These are phyloP conservation scores for Kwoniella newhampshirensis DNA, from an alignment of 768 basidiomycete genomes.

Conservation along the genomic window DNA sequence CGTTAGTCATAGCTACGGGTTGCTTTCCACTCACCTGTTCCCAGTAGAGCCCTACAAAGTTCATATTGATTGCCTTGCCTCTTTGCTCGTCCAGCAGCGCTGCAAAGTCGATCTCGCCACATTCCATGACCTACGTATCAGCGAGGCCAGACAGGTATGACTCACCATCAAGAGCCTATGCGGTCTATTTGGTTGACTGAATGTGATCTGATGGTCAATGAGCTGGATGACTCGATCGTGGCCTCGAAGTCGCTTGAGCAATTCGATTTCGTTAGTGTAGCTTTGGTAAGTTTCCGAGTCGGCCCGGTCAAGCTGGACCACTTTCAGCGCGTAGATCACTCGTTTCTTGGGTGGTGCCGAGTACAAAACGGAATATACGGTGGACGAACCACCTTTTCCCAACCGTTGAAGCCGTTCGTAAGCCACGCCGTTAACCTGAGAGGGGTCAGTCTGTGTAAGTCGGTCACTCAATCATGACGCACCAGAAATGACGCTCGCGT, in stretches of 20 bases:
- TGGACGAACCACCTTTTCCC: slow-evolving; percentile 92
- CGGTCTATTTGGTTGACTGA: slow-evolving; percentile 62
- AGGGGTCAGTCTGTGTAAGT: slow-evolving; percentile 2
- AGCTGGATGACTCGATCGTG: slow-evolving; percentile 88
- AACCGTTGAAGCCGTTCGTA: slow-evolving; percentile 86
- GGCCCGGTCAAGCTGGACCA: slow-evolving; percentile 82
- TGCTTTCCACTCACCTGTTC: slow-evolving; percentile 68
- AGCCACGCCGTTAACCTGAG: slow-evolving; percentile 70
- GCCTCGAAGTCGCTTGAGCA: slow-evolving; percentile 89
- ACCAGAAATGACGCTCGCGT: slow-evolving; percentile 33
- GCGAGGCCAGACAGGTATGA: not conserved
- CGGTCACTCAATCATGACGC: not conserved
- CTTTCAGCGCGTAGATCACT: slow-evolving; percentile 86
- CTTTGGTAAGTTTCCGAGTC: slow-evolving; percentile 85
- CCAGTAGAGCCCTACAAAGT: slow-evolving; percentile 95
- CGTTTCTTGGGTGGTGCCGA: slow-evolving; percentile 57
- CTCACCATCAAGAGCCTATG: slow-evolving; percentile 63
- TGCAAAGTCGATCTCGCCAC: slow-evolving; percentile 89
- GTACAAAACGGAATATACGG: slow-evolving; percentile 87
- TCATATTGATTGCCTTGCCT: slow-evolving; percentile 81
- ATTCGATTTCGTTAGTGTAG: slow-evolving; percentile 93
- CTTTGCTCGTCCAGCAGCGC: slow-evolving; percentile 78
- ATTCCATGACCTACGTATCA: slow-evolving; percentile 77
- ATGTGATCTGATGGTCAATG: slow-evolving; percentile 85
- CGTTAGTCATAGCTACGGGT: slow-evolving; percentile 4